Base-by-base conservation (phyloP, 129 eudicot genomes). In the Centaurea solstitialis region DNA sequence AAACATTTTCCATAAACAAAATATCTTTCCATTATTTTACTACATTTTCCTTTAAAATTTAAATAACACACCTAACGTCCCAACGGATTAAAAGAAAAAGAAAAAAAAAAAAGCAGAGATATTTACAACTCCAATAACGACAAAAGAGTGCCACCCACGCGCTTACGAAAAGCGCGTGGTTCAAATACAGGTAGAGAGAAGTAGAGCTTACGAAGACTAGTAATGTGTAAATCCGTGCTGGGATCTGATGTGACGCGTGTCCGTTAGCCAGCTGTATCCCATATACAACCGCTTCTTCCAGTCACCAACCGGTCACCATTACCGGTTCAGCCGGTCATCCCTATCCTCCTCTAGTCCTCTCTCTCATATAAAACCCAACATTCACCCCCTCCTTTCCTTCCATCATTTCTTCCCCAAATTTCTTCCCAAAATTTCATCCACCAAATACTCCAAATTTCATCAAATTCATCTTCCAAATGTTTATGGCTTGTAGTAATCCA, bases 261-360 rank as follows among this genome's bases (percentile, higher is more conserved):
- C 87, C 87, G 89, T 82, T 93, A 35, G 70, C 88, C 95, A 90
- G 97, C 95, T 93, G 97, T 93, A 88, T 86, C 78, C 94, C 98
- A 93, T 81, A 83, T 72, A 80, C 89, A 90, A 87, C 93, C 98
- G 93, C 89, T 87, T 50, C 76, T 72, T 64, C 80, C 84, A 57
- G 82, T 89, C 90, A 85, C 90, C 90, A 82, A 82, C 84, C 87
- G 87, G 86, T 89, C 50, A 72, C 79, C 82, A 86, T 24, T 72
- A 88, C 95, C 90, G 85, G 81, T 79, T 75, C 35, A 83, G 67
- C 91, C 89, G 89, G 96, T 91, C 89, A 86, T 81, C 84, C 81
- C 84, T 78, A 59, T 80, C 84, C 72, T 71, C 57, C n/a, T n/a
- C n/a, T n/a, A n/a, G n/a, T n/a, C 2, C 30, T 26, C 30, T 76